phyloP scores from a whole-genome alignment of 768 basidiomycete species.

The Trametes punicea region DNA sequence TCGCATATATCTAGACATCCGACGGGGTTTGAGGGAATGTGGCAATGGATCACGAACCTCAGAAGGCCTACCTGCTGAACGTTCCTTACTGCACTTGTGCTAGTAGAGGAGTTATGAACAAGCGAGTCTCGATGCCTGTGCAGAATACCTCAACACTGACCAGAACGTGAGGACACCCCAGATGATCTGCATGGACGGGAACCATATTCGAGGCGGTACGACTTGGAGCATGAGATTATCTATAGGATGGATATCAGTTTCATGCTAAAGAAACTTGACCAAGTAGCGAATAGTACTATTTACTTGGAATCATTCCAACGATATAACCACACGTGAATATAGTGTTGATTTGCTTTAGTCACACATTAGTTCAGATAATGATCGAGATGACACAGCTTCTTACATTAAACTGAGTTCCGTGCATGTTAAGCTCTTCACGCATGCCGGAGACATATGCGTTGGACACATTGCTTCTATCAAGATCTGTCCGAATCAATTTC shows the following conservation, averaged over 20 bases:
- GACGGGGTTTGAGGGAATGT: neutral
- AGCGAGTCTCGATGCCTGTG: no score
- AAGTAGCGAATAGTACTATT: neutral
- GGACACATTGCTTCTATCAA: conserved; percentile 64
- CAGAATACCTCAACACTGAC: conserved; percentile 29
- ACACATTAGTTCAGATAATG: no score
- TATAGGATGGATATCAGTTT: conserved; percentile 21
- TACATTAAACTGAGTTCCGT: conserved; percentile 61
- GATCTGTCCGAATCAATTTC: conserved; percentile 37
- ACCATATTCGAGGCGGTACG: conserved; percentile 61
- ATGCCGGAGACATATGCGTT: conserved; percentile 82
- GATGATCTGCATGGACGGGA: conserved; percentile 60
- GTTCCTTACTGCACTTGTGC: conserved; percentile 52
- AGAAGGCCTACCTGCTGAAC: conserved; percentile 47
- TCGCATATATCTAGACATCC: conserved; percentile 52
- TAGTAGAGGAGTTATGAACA: conserved; percentile 23
- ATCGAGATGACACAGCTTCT: conserved; percentile 40
- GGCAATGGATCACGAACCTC: no score
- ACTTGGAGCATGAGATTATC: conserved; percentile 68
- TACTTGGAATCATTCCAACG: conserved; percentile 70
- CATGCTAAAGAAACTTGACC: neutral
- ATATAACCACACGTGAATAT: conserved; percentile 76
- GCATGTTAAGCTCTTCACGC: conserved; percentile 67
- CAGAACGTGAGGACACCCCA: conserved; percentile 68
- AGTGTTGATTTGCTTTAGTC: conserved; percentile 57